phyloP scores from a whole-genome alignment of 148 eudicot species.

The Diospyros lotus region DNA sequence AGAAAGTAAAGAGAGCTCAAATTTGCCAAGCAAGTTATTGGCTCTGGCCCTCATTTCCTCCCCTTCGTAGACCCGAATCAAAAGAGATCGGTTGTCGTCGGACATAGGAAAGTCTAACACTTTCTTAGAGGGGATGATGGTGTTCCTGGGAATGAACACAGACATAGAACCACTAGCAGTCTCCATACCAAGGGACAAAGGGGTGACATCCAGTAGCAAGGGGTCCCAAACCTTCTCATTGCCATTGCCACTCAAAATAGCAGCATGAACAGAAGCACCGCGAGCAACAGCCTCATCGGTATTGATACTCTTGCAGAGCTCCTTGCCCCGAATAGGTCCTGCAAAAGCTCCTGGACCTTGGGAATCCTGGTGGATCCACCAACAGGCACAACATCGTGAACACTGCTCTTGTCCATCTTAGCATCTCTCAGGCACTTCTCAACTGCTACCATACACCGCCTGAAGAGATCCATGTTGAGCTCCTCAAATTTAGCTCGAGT shows the following conservation, averaged over 20 bases:
- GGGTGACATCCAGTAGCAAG: constrained; percentile 26
- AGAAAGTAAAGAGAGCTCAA: constrained; percentile 24
- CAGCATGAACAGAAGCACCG: constrained; percentile 30
- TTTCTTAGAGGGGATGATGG: constrained; percentile 23
- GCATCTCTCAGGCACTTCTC: constrained; percentile 23
- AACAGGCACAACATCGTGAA: constrained; percentile 26
- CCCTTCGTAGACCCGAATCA: constrained; percentile 29
- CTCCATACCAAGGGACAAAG: not conserved
- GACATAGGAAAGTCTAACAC: constrained; percentile 21
- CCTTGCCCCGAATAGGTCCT: constrained; percentile 21
- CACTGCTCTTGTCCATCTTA: constrained; percentile 19
- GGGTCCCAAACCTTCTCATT: constrained; percentile 23
- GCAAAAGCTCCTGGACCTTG: constrained; percentile 22
- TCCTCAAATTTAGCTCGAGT: too few relatives aligned
- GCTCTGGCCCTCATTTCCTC: constrained; percentile 25
- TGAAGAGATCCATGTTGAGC: too few relatives aligned
- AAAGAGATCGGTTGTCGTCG: constrained; percentile 24
- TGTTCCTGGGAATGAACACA: constrained; percentile 19
- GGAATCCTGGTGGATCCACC: constrained; percentile 28
- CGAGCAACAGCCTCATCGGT: constrained; percentile 32
- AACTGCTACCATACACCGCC: constrained; percentile 20
- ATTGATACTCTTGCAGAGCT: constrained; percentile 27
- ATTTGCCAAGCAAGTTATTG: constrained; percentile 26
- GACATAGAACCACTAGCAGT: constrained; percentile 23
- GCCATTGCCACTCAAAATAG: constrained; percentile 20